Evolutionary conservation across 257 asterid genomes (phyloP).

Genomic region (Nicotiana tabacum): DNA sequence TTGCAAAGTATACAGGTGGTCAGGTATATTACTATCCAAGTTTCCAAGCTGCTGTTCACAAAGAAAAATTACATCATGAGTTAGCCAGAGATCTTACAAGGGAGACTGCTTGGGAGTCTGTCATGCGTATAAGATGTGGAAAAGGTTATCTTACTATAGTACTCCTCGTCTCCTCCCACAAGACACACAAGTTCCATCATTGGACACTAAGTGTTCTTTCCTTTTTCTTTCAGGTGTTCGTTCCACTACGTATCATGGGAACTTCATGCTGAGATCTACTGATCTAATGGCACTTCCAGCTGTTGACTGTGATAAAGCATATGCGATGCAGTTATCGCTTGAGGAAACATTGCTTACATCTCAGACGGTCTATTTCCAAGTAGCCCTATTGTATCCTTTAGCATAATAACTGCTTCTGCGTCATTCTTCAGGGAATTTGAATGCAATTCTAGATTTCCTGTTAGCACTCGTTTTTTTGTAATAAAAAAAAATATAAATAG

Average conservation of each 20-base stretch:
- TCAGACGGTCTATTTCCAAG: constrained; percentile 83
- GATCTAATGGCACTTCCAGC: constrained; percentile 95
- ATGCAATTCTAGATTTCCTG: neutral
- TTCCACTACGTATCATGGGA: constrained; percentile 90
- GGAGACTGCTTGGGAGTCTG: constrained; percentile 98
- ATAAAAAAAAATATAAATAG: too few species aligned
- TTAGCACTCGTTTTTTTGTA: neutral
- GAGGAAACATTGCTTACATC: constrained; percentile 89
- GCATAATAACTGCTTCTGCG: neutral
- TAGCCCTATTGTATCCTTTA: constrained; percentile 87
- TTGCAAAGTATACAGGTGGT: constrained; percentile 94
- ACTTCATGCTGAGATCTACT: constrained; percentile 90
- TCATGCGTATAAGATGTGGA: constrained; percentile 96
- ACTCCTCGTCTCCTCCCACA: neutral
- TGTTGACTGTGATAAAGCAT: constrained; percentile 96
- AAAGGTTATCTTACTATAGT: constrained; percentile 47
- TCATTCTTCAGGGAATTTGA: neutral
- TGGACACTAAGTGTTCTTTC: neutral
- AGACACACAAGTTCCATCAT: neutral
- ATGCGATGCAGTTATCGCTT: constrained; percentile 80
- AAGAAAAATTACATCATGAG: constrained; percentile 77
- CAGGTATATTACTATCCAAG: constrained; percentile 89
- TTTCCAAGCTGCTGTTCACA: constrained; percentile 58
- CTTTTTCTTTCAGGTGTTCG: constrained; percentile 66
- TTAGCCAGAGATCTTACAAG: constrained; percentile 85